Base-by-base conservation (phyloP, 768 basidiomycete genomes). In the Rhizopogon sp. region DNA sequence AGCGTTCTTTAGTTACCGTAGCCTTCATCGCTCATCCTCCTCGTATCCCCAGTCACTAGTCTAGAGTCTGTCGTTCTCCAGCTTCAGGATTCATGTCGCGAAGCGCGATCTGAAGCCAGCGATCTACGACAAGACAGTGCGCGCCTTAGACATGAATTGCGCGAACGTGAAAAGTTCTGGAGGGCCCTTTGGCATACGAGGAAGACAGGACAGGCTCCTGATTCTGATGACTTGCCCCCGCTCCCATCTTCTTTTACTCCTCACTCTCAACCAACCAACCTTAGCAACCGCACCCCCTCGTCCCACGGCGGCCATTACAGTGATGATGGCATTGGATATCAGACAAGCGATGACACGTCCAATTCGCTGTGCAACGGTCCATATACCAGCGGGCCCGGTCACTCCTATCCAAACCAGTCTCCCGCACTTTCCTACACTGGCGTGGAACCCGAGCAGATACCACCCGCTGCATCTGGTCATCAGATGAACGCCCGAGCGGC, bases 51-150 rank as follows among this genome's bases (percentile, higher is more conserved):
- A 87, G 90, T 93, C 60, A 91, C 87, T 22, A 91, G 83, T 63
- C 76, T 93, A 52, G 90, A 93, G 69, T 82, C 82, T n/a, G 89
- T 92, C 50, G 89, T 93, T 53, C 70, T 90, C 25, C 85, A 89
- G 59, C 79, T 93, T 39, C 90, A 93, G 64, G 90, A 90, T 54
- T 87, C 88, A 9, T 87, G 84, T 66, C 78, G 85, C 58, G 84
- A 88, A 59, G 75, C 85, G 46, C 80, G 82, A 52, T 71, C 75
- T 49, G 85, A 90, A 60, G 74, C 76, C 39, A 68, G 72, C n/a
- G 83, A 84, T 39, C 75, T 88, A 60, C 79, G 77, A 49, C 81
- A 84, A 61, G 84, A 91, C 58, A 87, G 84, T 60, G 68, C 70
- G 49, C 83, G 82, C 43, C 74, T 91, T 22, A 80, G 79, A 50